Conservation (phyloP, 495 filamentous ascomycete species). For the Trichoderma erinaceum region DNA sequence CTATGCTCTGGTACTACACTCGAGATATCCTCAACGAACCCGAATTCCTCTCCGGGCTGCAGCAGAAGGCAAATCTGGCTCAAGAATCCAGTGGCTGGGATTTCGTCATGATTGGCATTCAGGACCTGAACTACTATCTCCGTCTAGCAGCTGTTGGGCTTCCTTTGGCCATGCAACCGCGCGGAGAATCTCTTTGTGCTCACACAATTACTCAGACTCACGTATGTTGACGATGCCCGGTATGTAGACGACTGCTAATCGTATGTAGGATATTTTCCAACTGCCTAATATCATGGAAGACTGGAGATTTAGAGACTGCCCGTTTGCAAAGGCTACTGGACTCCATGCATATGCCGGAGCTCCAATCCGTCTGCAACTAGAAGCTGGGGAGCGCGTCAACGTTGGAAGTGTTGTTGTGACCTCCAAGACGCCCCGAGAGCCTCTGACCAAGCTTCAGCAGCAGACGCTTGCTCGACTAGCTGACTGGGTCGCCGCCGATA, state of each 20-base stretch:
- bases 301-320: constrained; percentile 19
- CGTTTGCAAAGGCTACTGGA: constrained; percentile 17
- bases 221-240: background rate
- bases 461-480: constrained; percentile 15
- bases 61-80: background rate
- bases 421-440: constrained; percentile 17
- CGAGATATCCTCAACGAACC: constrained; percentile 17
- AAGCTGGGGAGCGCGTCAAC: background rate
- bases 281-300: constrained; percentile 19
- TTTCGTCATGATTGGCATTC: constrained; percentile 19
- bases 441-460: constrained; percentile 16
- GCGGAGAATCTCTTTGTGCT: constrained; percentile 19
- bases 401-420: background rate
- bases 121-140: constrained; percentile 17
- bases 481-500: constrained; percentile 15
- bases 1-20: constrained; percentile 21
- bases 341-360: constrained; percentile 18
- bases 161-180: constrained; percentile 18
- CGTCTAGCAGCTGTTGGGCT: constrained; percentile 18
- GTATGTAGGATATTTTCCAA: constrained; percentile 14
- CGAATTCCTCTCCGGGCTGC: constrained; percentile 16
- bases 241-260: background rate
- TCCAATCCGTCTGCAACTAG: background rate
- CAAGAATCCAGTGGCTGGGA: constrained; percentile 19
- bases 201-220: constrained; percentile 18